These are phyloP conservation scores for Fomitiporia mediterranea DNA, from an alignment of 1,284 basidiomycete genomes.

Conservation along the genomic window DNA sequence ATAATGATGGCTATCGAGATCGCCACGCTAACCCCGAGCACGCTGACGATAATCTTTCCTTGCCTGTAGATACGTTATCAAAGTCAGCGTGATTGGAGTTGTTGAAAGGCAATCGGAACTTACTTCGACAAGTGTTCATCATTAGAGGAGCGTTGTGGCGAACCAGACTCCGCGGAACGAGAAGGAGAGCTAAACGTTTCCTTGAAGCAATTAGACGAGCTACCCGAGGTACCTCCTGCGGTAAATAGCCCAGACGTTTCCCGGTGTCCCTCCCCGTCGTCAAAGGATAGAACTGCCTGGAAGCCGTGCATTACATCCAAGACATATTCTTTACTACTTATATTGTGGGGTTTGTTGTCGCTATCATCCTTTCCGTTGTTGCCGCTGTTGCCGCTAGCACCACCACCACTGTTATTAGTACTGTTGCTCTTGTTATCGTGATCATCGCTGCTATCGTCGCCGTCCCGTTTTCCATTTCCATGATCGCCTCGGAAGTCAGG, in stretches of 20 bases:
- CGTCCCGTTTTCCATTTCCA: no score
- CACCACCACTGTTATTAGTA: not conserved
- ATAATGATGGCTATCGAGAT: not conserved
- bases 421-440: not conserved
- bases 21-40: not conserved
- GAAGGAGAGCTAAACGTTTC: conserved; percentile 11
- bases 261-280: conserved; percentile 27
- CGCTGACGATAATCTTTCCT: not conserved
- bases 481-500: not conserved
- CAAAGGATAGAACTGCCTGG: conserved; percentile 39
- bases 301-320: conserved; percentile 37
- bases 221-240: conserved; percentile 14
- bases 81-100: not conserved
- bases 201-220: conserved; percentile 16
- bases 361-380: not conserved
- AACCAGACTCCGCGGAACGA: not conserved
- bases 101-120: not conserved
- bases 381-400: not conserved
- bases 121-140: conserved; percentile 9
- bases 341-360: not conserved
- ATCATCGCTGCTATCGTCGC: no score
- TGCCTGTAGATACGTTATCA: not conserved
- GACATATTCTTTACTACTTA: conserved; percentile 30
- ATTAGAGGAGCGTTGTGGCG: not conserved
- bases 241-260: conserved; percentile 28